phyloP scores from a whole-genome alignment of 2,329 filamentous ascomycete genomes.

The Apiospora malaysiana region DNA sequence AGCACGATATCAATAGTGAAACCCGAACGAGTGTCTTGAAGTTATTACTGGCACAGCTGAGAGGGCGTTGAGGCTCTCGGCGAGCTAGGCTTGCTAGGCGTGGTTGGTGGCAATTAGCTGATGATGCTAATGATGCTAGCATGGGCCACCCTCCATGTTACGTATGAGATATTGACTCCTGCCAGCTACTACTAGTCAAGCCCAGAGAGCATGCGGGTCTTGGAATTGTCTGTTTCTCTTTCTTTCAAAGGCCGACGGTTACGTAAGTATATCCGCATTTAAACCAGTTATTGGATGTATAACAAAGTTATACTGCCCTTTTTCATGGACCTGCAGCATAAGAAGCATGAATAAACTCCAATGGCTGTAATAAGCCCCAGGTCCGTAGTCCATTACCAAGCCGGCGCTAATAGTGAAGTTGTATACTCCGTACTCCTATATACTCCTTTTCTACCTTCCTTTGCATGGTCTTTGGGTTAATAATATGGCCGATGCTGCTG shows the following conservation, averaged over 20 bases:
- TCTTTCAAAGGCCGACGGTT: not conserved
- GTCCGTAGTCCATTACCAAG: not conserved
- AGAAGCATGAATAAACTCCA: too few species aligned
- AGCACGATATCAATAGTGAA: slow-evolving; percentile 5
- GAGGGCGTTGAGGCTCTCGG: not conserved
- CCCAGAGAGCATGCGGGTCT: not conserved
- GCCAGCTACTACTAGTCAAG: too few species aligned
- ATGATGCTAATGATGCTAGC: not conserved
- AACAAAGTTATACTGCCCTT: not conserved
- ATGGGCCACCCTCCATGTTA: slow-evolving; percentile 3
- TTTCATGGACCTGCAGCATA: not conserved
- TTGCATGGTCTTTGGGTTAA: not conserved
- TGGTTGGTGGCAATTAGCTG: slow-evolving; percentile 4
- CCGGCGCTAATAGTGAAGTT: not conserved
- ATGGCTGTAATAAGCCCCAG: not conserved
- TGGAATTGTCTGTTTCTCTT: not conserved
- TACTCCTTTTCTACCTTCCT: not conserved
- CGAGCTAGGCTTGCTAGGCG: not conserved
- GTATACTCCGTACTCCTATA: too few species aligned
- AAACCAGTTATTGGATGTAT: too few species aligned
- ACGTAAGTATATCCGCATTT: not conserved
- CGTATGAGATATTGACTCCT: slow-evolving; percentile 1
- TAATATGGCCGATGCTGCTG: not conserved
- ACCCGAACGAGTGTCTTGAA: not conserved
- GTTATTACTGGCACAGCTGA: not conserved